Conservation (phyloP, 371 early-diverging fungal genomes). For the Dichotomocladium elegans region DNA sequence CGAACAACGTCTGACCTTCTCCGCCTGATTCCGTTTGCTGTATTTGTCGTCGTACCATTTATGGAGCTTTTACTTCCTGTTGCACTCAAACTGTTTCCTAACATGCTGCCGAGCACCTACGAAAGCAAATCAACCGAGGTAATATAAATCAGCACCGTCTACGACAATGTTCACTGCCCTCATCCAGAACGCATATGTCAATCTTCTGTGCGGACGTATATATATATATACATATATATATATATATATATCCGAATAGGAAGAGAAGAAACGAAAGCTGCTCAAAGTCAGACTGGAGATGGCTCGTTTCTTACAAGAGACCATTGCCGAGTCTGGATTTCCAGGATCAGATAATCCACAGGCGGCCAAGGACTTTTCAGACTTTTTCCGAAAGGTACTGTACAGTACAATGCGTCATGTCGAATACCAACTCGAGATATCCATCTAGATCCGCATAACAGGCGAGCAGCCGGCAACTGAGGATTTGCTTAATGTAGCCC, state of each 20-base stretch:
- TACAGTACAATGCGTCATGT: neutral
- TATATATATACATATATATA: neutral
- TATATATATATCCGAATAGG: conserved; percentile 37
- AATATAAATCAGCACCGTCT: too few species aligned
- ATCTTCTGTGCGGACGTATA: neutral
- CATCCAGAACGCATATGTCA: neutral
- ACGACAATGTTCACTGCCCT: conserved; percentile 9
- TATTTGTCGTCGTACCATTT: conserved; percentile 92
- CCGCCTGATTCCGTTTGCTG: conserved; percentile 87
- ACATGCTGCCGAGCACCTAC: conserved; percentile 95
- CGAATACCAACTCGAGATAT: neutral
- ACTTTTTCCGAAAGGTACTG: conserved; percentile 75
- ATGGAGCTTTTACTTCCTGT: conserved; percentile 91
- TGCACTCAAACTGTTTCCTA: conserved; percentile 90
- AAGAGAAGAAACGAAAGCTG: conserved; percentile 86
- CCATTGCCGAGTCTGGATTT: conserved; percentile 81
- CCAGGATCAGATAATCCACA: conserved; percentile 52
- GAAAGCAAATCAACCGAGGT: conserved; percentile 81
- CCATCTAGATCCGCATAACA: conserved; percentile 71
- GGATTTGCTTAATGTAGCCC: conserved; percentile 80
- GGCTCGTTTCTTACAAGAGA: conserved; percentile 93
- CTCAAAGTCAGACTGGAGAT: conserved; percentile 87
- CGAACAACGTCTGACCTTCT: conserved; percentile 88
- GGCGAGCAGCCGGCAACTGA: conserved; percentile 82
- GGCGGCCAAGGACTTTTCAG: conserved; percentile 74